Evolutionary conservation across 257 asterid genomes (phyloP), one percentile per base, ranked within the genome.

Genomic region (Rubia yunnanensis): DNA sequence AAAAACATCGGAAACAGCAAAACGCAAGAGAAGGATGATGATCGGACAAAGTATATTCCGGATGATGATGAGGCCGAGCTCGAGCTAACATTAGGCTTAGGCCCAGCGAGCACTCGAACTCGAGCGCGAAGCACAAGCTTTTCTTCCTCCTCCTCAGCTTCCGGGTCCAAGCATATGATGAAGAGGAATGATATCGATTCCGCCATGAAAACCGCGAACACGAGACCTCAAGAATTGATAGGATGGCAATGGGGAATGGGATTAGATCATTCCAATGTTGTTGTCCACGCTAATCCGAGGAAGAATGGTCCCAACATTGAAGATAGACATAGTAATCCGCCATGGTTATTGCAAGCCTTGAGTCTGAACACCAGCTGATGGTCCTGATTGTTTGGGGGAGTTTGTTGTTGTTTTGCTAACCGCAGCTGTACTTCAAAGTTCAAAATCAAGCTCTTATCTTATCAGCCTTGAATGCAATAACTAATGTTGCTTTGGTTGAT

Each of bases 11-110:
- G 75, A 4, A 74, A 17, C 69, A 68, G 58, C 36, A 31, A 65
- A 18, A 69, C 49, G 10, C 69, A 48, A 6, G 73, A 31, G 11
- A 73, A 60, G 18, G 63, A 63, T 20, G 68, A n/a, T 13, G 32
- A 22, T 31, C 71, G 67, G 72, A 62, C 72, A 64, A 66, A 73
- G 30, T 49, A 64, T 22, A 23, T 52, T 60, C 60, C 60, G 1
- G 76, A 50, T 8, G 86, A 73, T 31, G 84, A 81, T 14, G 71
- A 84, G 49, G 66, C 63, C 22, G 95, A 92, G 68, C 84, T 92
- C 10, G 99, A 89, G 84, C 87, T 92, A 62, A 92, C 96, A n/a
- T 70, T 92, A 52, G 96, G 99, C 39, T 61, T 89, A 31, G 97
- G 96, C 31, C 83, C 91, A 34, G 76, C 77, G 23, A 81, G 86